phyloP scores from a whole-genome alignment of 2,329 filamentous ascomycete species.

The Byssochlamys sp. region DNA sequence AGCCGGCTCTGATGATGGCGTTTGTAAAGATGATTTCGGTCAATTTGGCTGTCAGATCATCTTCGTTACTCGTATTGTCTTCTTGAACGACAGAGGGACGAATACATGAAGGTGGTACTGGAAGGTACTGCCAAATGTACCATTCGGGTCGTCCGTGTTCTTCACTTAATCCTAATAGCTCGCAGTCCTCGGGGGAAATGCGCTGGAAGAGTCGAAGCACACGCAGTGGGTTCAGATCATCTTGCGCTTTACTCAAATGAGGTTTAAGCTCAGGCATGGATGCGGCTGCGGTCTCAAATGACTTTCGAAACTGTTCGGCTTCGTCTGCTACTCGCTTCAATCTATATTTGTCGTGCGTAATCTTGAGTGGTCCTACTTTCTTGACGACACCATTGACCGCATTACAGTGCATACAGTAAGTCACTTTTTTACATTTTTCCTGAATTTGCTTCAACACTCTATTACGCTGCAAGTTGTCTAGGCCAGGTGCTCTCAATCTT shows the following conservation, averaged over 20 bases:
- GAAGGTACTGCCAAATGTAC: constrained; percentile 94
- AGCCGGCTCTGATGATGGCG: constrained; percentile 66
- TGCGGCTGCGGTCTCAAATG: constrained; percentile 74
- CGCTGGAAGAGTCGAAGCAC: constrained; percentile 86
- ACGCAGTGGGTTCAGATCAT: constrained; percentile 81
- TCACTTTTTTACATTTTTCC: no score
- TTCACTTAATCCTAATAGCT: constrained; percentile 79
- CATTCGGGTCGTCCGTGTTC: constrained; percentile 83
- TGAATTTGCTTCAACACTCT: no score
- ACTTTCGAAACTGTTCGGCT: no score
- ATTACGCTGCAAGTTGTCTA: constrained; percentile 87
- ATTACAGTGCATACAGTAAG: constrained; percentile 67
- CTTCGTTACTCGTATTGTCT: constrained; percentile 83
- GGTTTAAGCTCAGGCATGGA: constrained; percentile 77
- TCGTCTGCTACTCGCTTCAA: no score
- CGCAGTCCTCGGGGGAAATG: constrained; percentile 75
- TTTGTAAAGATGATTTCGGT: constrained; percentile 80
- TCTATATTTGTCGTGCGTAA: constrained; percentile 86
- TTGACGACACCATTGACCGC: constrained; percentile 83
- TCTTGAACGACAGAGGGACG: constrained; percentile 90
- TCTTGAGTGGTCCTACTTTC: constrained; percentile 73
- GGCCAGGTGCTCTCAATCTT: constrained; percentile 66
- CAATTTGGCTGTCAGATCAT: constrained; percentile 90
- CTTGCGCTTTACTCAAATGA: constrained; percentile 81
- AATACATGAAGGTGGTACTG: constrained; percentile 87